Percentiles rank a stretch among this genome's conserved stretches.
Conservation (phyloP, 495 filamentous ascomycete genomes). For the Aspergillus steynii region DNA sequence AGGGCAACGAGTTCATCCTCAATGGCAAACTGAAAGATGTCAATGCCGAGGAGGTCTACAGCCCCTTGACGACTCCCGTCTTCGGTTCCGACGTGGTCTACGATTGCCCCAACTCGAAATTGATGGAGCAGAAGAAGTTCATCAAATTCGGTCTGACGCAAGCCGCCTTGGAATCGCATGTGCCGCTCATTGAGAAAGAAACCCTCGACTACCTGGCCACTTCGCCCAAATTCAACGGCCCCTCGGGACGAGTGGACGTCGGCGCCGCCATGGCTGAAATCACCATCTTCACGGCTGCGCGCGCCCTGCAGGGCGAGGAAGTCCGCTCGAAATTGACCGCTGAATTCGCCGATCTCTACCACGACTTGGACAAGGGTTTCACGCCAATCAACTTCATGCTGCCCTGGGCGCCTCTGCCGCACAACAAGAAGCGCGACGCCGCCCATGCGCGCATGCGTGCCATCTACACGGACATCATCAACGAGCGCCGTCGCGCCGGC, state of each 20-base stretch:
- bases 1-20: slow-evolving; percentile 83
- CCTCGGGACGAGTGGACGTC: slow-evolving; percentile 65
- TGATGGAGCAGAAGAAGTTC: slow-evolving; percentile 88
- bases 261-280: slow-evolving; percentile 76
- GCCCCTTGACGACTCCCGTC: slow-evolving; percentile 77
- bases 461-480: slow-evolving; percentile 77
- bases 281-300: slow-evolving; percentile 81
- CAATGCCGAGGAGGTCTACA: slow-evolving; percentile 80
- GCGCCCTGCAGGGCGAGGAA: slow-evolving; percentile 78
- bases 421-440: slow-evolving; percentile 74
- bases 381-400: slow-evolving; percentile 81
- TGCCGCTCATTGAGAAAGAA: slow-evolving; percentile 75
- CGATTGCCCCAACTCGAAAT: slow-evolving; percentile 81
- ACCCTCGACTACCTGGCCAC: slow-evolving; percentile 67
- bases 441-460: slow-evolving; percentile 75
- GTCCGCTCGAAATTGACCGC: slow-evolving; percentile 69
- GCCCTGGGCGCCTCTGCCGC: slow-evolving; percentile 80
- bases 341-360: slow-evolving; percentile 69
- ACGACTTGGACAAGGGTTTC: slow-evolving; percentile 85
- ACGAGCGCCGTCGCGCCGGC: slow-evolving; percentile 53
- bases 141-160: slow-evolving; percentile 82
- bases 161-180: slow-evolving; percentile 73
- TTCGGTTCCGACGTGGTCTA: slow-evolving; percentile 86
- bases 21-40: slow-evolving; percentile 83
- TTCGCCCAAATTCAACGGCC: slow-evolving; percentile 64